Evolutionary conservation across 306 rosid genomes (phyloP).

Genomic region (Begonia fuchsioides): DNA sequence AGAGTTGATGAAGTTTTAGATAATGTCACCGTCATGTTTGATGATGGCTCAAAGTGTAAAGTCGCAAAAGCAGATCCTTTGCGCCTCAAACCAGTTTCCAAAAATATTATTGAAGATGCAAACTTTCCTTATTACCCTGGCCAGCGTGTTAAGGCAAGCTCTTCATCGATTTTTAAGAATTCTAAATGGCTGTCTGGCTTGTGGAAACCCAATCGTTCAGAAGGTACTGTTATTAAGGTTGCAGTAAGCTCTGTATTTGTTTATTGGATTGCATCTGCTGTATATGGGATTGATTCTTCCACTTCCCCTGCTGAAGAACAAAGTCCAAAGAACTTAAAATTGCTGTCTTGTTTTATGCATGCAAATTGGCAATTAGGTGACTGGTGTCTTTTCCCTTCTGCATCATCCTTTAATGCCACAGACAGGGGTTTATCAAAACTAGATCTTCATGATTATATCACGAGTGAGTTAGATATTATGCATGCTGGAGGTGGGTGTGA

Average conservation of each 20-base stretch:
- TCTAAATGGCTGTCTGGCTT: conserved; percentile 93
- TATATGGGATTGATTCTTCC: conserved; percentile 88
- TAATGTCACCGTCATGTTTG: conserved; percentile 87
- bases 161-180: conserved; percentile 87
- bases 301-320: conserved; percentile 91
- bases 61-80: conserved; percentile 77
- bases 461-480: conserved; percentile 41
- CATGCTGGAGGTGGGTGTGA: conserved; percentile 58
- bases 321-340: conserved; percentile 70
- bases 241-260: conserved; percentile 85
- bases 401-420: conserved; percentile 24
- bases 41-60: conserved; percentile 90
- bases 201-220: conserved; percentile 89
- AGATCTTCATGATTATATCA: conserved; percentile 37
- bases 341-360: conserved; percentile 80
- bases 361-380: conserved; percentile 96
- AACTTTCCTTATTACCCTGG: conserved; percentile 97
- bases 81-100: conserved; percentile 81
- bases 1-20: conserved; percentile 89
- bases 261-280: conserved; percentile 98
- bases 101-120: conserved; percentile 75
- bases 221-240: conserved; percentile 89
- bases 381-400: conserved; percentile 78
- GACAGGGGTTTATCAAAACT: conserved; percentile 41
- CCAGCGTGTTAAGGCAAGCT: conserved; percentile 87